These are phyloP conservation scores for Hortaea sp. DNA, from an alignment of 2,329 filamentous ascomycete genomes.

Conservation along the genomic window DNA sequence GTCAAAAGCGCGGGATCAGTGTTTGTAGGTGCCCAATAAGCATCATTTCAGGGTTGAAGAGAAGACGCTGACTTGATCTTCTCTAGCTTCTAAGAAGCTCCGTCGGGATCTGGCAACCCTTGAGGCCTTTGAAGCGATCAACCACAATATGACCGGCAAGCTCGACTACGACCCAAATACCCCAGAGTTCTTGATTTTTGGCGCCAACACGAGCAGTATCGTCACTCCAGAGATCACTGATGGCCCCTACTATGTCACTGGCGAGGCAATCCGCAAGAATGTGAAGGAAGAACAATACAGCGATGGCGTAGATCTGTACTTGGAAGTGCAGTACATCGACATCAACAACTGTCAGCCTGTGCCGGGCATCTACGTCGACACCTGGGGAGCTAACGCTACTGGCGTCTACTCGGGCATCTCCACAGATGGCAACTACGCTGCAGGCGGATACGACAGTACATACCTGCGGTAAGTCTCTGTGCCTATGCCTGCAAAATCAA, in stretches of 20 bases:
- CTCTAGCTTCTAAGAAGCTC: neutral
- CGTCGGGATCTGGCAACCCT: constrained; percentile 1
- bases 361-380: constrained; percentile 33
- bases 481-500: neutral
- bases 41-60: no score
- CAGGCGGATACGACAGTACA: constrained; percentile 14
- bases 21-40: neutral
- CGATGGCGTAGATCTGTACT: constrained; percentile 20
- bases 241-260: constrained; percentile 27
- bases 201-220: constrained; percentile 18
- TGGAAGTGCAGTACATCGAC: constrained; percentile 38
- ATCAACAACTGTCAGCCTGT: constrained; percentile 33
- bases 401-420: constrained; percentile 35
- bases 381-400: constrained; percentile 32
- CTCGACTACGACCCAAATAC: neutral
- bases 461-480: neutral
- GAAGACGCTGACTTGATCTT: neutral
- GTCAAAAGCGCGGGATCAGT: neutral
- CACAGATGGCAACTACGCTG: constrained; percentile 27
- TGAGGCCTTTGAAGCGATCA: neutral
- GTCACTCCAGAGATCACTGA: constrained; percentile 21
- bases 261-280: constrained; percentile 31
- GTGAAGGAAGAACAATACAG: constrained; percentile 34
- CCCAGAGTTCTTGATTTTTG: constrained; percentile 7
- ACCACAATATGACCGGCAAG: constrained; percentile 1